Evolutionary conservation across 495 filamentous ascomycete species (phyloP).

Genomic region (Bryoglossum gracile): DNA sequence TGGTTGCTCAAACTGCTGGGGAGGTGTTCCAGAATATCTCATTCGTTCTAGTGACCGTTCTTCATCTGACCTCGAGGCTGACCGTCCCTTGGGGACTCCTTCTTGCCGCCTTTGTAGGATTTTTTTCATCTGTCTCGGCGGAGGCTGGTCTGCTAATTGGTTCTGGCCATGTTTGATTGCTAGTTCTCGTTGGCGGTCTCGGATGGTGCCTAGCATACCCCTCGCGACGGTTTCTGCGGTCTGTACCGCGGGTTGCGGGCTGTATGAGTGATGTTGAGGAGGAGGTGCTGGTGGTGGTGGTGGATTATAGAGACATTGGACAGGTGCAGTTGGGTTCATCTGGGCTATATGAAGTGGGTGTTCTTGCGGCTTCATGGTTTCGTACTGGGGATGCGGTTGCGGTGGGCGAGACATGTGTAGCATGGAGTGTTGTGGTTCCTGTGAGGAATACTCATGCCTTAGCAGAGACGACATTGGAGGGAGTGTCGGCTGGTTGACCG

Average conservation of each 20-base stretch:
- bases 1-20: not conserved
- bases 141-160: not conserved
- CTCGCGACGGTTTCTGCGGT: no score
- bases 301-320: constrained; percentile 1
- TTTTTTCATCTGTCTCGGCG: constrained; percentile 19
- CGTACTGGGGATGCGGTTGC: constrained; percentile 7
- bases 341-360: constrained; percentile 7
- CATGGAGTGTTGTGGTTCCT: not conserved
- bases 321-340: not conserved
- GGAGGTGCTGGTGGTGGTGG: not conserved
- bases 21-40: not conserved
- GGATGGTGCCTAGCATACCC: no score
- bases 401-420: not conserved
- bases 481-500: not conserved
- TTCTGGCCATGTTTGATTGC: not conserved
- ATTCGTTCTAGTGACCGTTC: not conserved
- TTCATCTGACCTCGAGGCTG: not conserved
- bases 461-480: constrained; percentile 13
- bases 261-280: not conserved
- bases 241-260: no score
- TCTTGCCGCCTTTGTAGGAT: constrained; percentile 15
- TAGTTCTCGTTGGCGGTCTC: not conserved
- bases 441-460: constrained; percentile 2
- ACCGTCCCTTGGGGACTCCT: constrained; percentile 5
- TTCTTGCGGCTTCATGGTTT: constrained; percentile 4